Evolutionary conservation across 163 green algal species (phyloP).

Genomic region (Scenedesmus sp.): DNA sequence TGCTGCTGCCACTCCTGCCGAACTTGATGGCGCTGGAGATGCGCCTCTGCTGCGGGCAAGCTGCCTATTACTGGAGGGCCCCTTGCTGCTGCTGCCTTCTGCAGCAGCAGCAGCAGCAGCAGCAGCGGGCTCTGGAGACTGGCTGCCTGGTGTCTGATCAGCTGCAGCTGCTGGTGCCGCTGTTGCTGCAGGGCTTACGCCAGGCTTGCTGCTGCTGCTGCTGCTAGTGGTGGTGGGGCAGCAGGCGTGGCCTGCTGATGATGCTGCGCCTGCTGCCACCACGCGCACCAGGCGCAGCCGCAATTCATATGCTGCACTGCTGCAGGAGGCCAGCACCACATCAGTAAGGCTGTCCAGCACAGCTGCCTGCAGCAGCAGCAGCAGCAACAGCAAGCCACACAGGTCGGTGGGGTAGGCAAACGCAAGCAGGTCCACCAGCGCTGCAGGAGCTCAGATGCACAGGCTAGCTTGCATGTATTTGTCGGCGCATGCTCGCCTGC

Average conservation of each 20-base stretch:
- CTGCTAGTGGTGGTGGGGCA: slow-evolving; percentile 14
- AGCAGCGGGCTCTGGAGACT: neutral
- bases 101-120: neutral
- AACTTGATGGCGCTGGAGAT: neutral
- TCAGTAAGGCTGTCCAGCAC: slow-evolving; percentile 88
- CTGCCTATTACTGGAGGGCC: neutral
- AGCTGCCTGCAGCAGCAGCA: slow-evolving; percentile 2
- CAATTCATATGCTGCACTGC: slow-evolving; percentile 59
- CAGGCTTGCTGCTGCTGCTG: neutral
- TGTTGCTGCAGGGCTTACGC: neutral
- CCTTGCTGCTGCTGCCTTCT: neutral
- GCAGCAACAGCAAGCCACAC: neutral
- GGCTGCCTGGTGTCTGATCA: neutral
- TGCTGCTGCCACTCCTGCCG: no score
- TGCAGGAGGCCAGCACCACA: slow-evolving; percentile 76
- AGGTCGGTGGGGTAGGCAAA: neutral
- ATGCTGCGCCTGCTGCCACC: slow-evolving; percentile 63
- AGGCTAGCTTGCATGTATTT: no score
- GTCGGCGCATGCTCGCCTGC: no score
- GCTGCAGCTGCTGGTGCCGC: neutral
- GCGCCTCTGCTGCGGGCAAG: neutral
- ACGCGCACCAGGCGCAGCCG: slow-evolving; percentile 71
- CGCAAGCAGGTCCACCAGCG: no score
- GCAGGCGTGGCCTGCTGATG: slow-evolving; percentile 18
- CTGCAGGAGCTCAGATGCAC: no score